phyloP scores from a whole-genome alignment of 2,329 filamentous ascomycete species.

The Chaetomium strumarium region DNA sequence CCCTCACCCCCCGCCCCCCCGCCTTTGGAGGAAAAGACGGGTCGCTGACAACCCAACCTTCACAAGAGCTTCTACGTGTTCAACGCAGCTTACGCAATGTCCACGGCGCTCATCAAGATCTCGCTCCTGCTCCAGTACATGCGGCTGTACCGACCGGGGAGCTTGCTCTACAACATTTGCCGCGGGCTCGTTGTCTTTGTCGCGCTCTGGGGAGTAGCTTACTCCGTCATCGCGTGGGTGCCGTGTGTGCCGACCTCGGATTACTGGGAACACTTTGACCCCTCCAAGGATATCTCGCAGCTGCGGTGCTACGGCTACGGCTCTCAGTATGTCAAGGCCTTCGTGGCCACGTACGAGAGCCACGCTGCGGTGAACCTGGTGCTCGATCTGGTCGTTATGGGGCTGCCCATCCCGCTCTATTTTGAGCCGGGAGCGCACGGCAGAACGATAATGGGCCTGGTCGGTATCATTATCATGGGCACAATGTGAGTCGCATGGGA shows the following conservation, averaged over 20 bases:
- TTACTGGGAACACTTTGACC: slow-evolving; percentile 1
- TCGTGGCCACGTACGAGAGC: slow-evolving; percentile 30
- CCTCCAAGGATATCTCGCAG: slow-evolving; percentile 9
- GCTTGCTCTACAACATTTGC: slow-evolving; percentile 24
- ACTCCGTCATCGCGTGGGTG: slow-evolving; percentile 27
- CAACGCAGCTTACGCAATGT: slow-evolving; percentile 30
- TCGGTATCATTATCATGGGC: slow-evolving; percentile 29
- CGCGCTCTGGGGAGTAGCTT: slow-evolving; percentile 28
- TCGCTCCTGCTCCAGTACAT: slow-evolving; percentile 35
- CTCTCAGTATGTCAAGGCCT: slow-evolving; percentile 22
- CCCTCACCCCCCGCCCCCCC: no score
- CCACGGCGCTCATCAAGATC: slow-evolving; percentile 34
- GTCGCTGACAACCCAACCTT: not conserved
- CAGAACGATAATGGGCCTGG: slow-evolving; percentile 26
- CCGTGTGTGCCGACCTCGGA: slow-evolving; percentile 25
- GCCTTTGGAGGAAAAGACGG: not conserved
- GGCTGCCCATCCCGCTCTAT: slow-evolving; percentile 31
- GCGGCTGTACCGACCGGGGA: slow-evolving; percentile 29
- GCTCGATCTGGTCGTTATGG: slow-evolving; percentile 30
- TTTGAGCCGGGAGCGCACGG: slow-evolving; percentile 23
- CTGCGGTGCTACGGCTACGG: slow-evolving; percentile 30
- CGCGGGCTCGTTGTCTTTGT: slow-evolving; percentile 6
- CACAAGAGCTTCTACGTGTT: slow-evolving; percentile 31
- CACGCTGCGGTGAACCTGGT: slow-evolving; percentile 32
- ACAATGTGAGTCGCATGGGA: slow-evolving; percentile 15